phyloP scores from a whole-genome alignment of 192 early-diverging fungal species.

The Coemansia guatemalensis region DNA sequence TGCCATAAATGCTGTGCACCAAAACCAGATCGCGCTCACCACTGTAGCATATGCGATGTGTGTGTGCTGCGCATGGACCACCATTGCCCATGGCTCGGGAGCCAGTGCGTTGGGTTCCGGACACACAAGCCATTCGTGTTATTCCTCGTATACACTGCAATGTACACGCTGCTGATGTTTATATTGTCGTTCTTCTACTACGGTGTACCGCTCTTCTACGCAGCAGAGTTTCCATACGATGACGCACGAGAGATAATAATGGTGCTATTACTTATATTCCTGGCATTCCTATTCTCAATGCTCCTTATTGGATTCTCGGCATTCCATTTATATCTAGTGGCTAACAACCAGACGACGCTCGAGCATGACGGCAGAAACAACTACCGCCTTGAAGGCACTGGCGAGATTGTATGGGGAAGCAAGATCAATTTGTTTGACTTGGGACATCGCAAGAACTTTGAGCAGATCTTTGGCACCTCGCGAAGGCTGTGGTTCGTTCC shows the following conservation, averaged over 20 bases:
- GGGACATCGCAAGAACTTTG: slow-evolving; percentile 51
- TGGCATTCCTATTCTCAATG: slow-evolving; percentile 25
- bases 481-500: slow-evolving; percentile 61
- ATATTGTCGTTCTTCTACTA: slow-evolving; percentile 25
- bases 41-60: slow-evolving; percentile 70
- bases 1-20: too few species aligned
- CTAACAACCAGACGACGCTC: slow-evolving; percentile 46
- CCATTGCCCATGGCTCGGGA: slow-evolving; percentile 74
- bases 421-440: slow-evolving; percentile 52
- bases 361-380: slow-evolving; percentile 31
- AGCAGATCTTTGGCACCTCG: slow-evolving; percentile 57
- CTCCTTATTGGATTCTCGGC: slow-evolving; percentile 32
- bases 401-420: background rate
- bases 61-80: slow-evolving; percentile 81
- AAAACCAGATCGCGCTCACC: slow-evolving; percentile 77
- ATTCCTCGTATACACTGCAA: slow-evolving; percentile 49
- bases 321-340: slow-evolving; percentile 43
- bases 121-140: slow-evolving; percentile 77
- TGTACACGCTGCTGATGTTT: slow-evolving; percentile 26
- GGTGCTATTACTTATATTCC: slow-evolving; percentile 28
- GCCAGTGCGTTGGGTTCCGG: slow-evolving; percentile 74
- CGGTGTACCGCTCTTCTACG: slow-evolving; percentile 3
- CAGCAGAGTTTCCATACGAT: background rate
- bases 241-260: slow-evolving; percentile 5
- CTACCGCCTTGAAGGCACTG: background rate